phyloP scores from a whole-genome alignment of 2,329 filamentous ascomycete species.

The Alternaria sp. region DNA sequence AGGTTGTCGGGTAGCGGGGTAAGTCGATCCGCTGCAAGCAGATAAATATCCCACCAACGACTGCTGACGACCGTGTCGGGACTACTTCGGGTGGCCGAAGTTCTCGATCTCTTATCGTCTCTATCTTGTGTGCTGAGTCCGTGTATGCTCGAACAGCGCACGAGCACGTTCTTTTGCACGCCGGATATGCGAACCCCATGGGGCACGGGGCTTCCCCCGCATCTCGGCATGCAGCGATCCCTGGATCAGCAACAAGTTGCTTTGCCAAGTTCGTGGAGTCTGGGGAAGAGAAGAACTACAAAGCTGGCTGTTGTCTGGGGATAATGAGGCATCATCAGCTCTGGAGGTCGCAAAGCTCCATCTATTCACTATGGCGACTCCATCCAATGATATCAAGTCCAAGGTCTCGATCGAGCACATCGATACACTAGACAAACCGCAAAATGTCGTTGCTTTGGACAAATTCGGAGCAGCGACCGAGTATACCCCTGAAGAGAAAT shows the following conservation, averaged over 20 bases:
- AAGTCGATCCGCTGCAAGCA: neutral
- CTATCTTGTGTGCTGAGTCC: neutral
- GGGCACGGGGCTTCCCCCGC: neutral
- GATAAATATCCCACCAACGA: neutral
- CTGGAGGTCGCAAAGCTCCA: neutral
- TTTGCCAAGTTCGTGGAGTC: neutral
- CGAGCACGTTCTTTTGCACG: neutral
- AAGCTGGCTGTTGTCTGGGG: neutral
- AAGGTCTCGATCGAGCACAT: conserved; percentile 17
- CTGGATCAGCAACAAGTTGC: neutral
- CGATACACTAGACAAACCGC: conserved; percentile 20
- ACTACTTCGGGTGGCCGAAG: neutral
- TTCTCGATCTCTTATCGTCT: neutral
- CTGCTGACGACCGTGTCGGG: neutral
- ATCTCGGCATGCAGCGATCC: neutral
- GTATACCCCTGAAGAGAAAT: conserved; percentile 31
- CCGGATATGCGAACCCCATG: neutral
- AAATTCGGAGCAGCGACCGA: conserved; percentile 34
- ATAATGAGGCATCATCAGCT: neutral
- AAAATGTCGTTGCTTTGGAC: conserved; percentile 29
- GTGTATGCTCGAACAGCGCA: neutral
- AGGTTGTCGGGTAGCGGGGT: neutral
- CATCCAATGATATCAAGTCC: neutral
- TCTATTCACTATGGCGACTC: neutral
- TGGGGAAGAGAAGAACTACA: neutral